Conservation (phyloP, 2,329 filamentous ascomycete genomes). For the Penicillium sp. region DNA sequence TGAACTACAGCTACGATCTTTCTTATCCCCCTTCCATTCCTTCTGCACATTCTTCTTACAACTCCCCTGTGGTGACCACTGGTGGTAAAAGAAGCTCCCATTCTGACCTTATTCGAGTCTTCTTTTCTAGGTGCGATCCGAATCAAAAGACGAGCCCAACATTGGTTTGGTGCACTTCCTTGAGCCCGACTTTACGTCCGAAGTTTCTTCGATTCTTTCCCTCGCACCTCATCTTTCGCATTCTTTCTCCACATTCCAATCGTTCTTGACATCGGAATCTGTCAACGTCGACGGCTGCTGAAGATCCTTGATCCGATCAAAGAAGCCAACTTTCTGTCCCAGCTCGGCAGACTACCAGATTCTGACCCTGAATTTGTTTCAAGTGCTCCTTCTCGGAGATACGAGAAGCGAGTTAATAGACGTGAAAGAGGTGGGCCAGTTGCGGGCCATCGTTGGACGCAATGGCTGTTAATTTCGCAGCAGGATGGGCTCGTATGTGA, state of each 20-base stretch:
- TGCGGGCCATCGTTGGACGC: conserved; percentile 13
- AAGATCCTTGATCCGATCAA: neutral
- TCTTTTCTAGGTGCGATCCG: conserved; percentile 23
- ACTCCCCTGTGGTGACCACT: conserved; percentile 14
- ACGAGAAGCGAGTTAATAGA: conserved; percentile 41
- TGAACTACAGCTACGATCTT: conserved; percentile 40
- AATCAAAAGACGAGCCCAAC: conserved; percentile 13
- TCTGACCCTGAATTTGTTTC: conserved; percentile 7
- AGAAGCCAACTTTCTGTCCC: neutral
- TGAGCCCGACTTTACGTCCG: conserved; percentile 6
- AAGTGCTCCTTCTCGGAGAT: conserved; percentile 40
- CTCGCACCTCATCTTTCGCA: conserved; percentile 13
- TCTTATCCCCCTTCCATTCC: conserved; percentile 29
- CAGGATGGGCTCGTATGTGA: conserved; percentile 39
- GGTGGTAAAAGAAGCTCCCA: conserved; percentile 9
- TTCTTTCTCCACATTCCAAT: conserved; percentile 32
- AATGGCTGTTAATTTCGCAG: conserved; percentile 33
- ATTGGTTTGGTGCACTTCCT: conserved; percentile 6
- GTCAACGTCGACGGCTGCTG: neutral
- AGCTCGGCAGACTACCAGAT: neutral
- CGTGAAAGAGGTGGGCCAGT: conserved; percentile 12
- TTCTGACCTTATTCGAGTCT: conserved; percentile 27
- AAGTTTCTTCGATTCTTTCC: conserved; percentile 1
- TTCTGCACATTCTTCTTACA: conserved; percentile 29
- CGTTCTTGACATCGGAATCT: conserved; percentile 12